Base-by-base conservation (phyloP, 2,329 filamentous ascomycete genomes). In the Fusarium hainanense region DNA sequence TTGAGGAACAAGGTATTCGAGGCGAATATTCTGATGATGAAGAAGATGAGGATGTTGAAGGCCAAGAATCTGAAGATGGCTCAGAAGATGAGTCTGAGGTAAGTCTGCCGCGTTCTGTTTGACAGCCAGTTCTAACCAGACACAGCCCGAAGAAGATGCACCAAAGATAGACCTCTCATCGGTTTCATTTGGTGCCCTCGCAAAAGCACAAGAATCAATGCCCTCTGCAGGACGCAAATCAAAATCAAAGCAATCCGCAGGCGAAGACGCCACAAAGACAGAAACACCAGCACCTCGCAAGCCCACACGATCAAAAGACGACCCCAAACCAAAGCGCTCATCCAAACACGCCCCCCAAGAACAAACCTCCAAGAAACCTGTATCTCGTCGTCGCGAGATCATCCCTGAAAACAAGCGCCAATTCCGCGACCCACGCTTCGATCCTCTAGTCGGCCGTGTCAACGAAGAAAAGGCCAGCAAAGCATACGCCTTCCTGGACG, bases 271-370 rank as follows among this genome's bases (percentile, higher is more conserved):
- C 12, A 66, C 74, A 13, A 69, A 76, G 8, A 64, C 71, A 56
- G 74, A 78, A 6, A 63, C 79, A 62, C 55, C 76, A 63, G 74
- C 57, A 11, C 46, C 65, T 40, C 64, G 62, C 56, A 63, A 77
- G 67, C 82, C 79, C 52, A 84, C 79, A 55, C 85, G 58, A 54
- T 63, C 67, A 58, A 75, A 79, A 68, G 66, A 74, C 51, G 61
- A 75, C 21, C 70, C 73, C 14, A 71, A 71, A 27, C 65, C 69
- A 64, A 81, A 80, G 79, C 80, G 83, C 41, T 73, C 89, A 14
- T 94, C 89, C 78, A 99, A 99, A 81, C 94, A 98, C 81, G 96
- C 96, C 0, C 96, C 96, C 0, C 89, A 89, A 44, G 90, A 96
- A 63, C 88, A 93, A 77, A 90, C 93, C 3, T 93, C 92, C 78